Evolutionary conservation across 1,139 yeast species (phyloP), one percentile per base, ranked within the genome.

Genomic region (Candida sojae): DNA sequence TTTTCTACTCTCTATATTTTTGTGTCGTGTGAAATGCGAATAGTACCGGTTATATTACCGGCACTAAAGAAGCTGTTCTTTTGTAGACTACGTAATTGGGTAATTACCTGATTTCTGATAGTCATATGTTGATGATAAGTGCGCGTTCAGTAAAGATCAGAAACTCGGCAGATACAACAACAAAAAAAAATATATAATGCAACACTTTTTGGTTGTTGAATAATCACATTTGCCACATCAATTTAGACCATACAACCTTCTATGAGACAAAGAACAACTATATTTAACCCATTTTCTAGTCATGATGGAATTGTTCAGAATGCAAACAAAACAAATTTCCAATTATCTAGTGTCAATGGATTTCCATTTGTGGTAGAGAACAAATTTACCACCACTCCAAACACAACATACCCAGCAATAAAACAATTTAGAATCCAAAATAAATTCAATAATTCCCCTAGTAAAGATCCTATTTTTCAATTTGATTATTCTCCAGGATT

Each of bases 231-330:
- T 38, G 23, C 25, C 33, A 28, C 25, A 31, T 31, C 29, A 6
- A 26, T 34, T 17, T 17, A 29, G 7, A 13, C 23, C 32, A 17
- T 17, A 17, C 21, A 11, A 23, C 11, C 9, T 3, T 26, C 12
- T 5, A 55, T 54, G 55, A 69, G 66, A 55, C 76, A 72, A 46
- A 61, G 78, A 56, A 58, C 66, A 28, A 70, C 78, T 12, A 51
- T 71, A 28, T 57, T 62, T 54, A 71, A 71, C 51, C 70, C 67
- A 4, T 42, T 55, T 10, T 55, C 57, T 2, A 43, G 60, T 23
- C 61, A 61, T 42, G 71, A 70, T 48, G 68, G 62, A 34, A 46
- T 67, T 7, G 59, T 72, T 11, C 47, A 57, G 10, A 36, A 51
- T 9, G 53, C 60, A 13, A 53, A 57, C 39, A 38, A 51, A 9